Percentiles rank a stretch among this genome's conserved stretches.
Conservation (phyloP, 2,329 filamentous ascomycete species). For the Colletotrichum shisoi region DNA sequence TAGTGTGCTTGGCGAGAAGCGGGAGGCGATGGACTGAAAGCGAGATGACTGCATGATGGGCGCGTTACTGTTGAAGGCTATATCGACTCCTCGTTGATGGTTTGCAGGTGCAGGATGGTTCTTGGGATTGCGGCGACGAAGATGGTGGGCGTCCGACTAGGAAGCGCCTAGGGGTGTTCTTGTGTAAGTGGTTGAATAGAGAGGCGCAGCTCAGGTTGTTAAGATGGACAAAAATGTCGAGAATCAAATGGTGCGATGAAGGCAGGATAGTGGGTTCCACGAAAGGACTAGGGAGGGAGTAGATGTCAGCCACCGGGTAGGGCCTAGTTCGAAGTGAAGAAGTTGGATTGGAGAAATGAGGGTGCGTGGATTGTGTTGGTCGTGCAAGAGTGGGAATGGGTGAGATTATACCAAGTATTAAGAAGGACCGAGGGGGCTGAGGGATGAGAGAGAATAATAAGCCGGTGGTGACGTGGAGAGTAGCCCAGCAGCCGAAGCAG, state of each 20-base stretch:
- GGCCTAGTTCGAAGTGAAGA: slow-evolving; percentile 1
- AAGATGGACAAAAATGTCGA: slow-evolving; percentile 43
- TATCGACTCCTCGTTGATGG: not conserved
- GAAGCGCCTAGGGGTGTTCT: not conserved
- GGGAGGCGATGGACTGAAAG: slow-evolving; percentile 59
- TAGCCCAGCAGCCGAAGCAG: not conserved
- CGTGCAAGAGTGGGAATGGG: slow-evolving; percentile 8
- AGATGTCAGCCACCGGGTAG: slow-evolving; percentile 15
- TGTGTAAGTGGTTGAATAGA: slow-evolving; percentile 33
- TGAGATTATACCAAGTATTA: slow-evolving; percentile 17
- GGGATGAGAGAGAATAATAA: not conserved
- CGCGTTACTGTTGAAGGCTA: not conserved
- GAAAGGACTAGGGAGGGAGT: slow-evolving; percentile 33
- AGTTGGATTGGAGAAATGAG: not conserved
- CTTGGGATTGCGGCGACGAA: not conserved
- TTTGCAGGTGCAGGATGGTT: not conserved
- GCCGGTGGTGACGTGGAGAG: slow-evolving; percentile 8
- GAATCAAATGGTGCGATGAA: slow-evolving; percentile 43
- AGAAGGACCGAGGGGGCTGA: not conserved
- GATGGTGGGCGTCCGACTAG: not conserved
- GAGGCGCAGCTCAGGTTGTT: slow-evolving; percentile 47
- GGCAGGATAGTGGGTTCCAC: slow-evolving; percentile 46
- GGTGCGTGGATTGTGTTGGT: not conserved
- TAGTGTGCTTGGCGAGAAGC: slow-evolving; percentile 59
- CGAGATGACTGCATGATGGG: slow-evolving; percentile 58